Percentiles rank a stretch among this genome's conserved stretches.
These are phyloP conservation scores for Xylariaceae sp. DNA, from an alignment of 2,329 filamentous ascomycete species.

Conservation along the genomic window DNA sequence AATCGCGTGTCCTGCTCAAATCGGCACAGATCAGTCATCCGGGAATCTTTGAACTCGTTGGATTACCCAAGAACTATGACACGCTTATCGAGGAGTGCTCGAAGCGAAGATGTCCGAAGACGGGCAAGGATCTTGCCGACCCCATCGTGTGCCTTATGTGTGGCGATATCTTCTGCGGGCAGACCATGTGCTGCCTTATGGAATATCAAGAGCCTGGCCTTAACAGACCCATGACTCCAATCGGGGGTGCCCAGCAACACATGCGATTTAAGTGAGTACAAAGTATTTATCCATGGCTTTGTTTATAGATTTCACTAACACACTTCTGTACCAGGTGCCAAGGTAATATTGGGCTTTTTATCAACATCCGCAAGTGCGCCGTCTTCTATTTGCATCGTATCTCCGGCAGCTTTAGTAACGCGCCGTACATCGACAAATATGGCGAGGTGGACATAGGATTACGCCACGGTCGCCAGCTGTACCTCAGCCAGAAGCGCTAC, in stretches of 20 bases:
- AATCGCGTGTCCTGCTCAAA: constrained; percentile 26
- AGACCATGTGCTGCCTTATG: constrained; percentile 84
- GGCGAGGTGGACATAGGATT: constrained; percentile 93
- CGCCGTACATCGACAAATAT: constrained; percentile 92
- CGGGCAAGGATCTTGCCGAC: constrained; percentile 85
- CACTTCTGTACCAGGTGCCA: constrained; percentile 60
- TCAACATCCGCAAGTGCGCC: constrained; percentile 95
- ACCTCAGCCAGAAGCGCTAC: constrained; percentile 89
- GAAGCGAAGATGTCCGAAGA: constrained; percentile 75
- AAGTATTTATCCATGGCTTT: neutral
- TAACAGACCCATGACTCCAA: constrained; percentile 40
- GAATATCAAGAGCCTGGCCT: constrained; percentile 43
- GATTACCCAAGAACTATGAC: constrained; percentile 87
- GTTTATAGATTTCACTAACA: constrained; percentile 20
- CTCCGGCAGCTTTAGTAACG: constrained; percentile 77
- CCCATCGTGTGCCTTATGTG: constrained; percentile 91
- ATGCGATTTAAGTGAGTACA: constrained; percentile 64
- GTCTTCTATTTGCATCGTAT: constrained; percentile 78
- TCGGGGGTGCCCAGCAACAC: constrained; percentile 88
- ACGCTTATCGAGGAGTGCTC: constrained; percentile 88
- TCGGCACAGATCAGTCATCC: constrained; percentile 66
- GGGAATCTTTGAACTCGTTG: constrained; percentile 88
- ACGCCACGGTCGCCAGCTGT: constrained; percentile 80
- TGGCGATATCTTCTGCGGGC: constrained; percentile 92
- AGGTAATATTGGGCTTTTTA: constrained; percentile 83